Evolutionary conservation across 2,329 filamentous ascomycete species (phyloP).

Genomic region (Juglanconis sp.): DNA sequence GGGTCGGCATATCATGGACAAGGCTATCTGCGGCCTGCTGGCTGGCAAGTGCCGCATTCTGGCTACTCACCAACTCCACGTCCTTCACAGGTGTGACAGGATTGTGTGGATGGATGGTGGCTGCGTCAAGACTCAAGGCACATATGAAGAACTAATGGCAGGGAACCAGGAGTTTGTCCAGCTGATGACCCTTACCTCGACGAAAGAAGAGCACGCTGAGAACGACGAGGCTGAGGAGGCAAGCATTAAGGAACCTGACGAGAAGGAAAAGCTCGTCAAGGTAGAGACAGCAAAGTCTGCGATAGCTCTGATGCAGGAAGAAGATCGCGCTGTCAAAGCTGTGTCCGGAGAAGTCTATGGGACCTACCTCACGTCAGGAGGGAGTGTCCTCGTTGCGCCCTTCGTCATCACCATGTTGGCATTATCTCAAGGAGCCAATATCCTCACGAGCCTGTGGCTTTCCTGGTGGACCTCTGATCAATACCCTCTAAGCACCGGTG

Average conservation of each 20-base stretch:
- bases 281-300: constrained; percentile 52
- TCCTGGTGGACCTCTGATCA: constrained; percentile 88
- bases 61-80: constrained; percentile 67
- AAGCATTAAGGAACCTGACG: constrained; percentile 25
- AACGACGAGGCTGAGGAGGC: constrained; percentile 44
- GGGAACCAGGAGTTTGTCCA: constrained; percentile 69
- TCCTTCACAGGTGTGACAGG: constrained; percentile 63
- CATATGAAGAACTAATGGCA: constrained; percentile 62
- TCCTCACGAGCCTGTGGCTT: constrained; percentile 85
- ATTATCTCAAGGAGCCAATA: constrained; percentile 77
- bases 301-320: constrained; percentile 65
- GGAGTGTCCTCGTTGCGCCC: constrained; percentile 65
- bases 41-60: constrained; percentile 65
- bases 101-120: constrained; percentile 67
- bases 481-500: constrained; percentile 62
- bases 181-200: constrained; percentile 80
- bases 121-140: constrained; percentile 57
- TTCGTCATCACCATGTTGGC: constrained; percentile 62
- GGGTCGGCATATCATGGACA: constrained; percentile 54
- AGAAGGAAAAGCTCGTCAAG: constrained; percentile 39
- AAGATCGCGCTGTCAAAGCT: constrained; percentile 68
- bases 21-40: constrained; percentile 65
- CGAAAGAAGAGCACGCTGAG: constrained; percentile 61
- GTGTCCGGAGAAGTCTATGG: constrained; percentile 79
- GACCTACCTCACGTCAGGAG: constrained; percentile 74